Evolutionary conservation across 768 basidiomycete species (phyloP).

Genomic region (Mycena albidolilacea): DNA sequence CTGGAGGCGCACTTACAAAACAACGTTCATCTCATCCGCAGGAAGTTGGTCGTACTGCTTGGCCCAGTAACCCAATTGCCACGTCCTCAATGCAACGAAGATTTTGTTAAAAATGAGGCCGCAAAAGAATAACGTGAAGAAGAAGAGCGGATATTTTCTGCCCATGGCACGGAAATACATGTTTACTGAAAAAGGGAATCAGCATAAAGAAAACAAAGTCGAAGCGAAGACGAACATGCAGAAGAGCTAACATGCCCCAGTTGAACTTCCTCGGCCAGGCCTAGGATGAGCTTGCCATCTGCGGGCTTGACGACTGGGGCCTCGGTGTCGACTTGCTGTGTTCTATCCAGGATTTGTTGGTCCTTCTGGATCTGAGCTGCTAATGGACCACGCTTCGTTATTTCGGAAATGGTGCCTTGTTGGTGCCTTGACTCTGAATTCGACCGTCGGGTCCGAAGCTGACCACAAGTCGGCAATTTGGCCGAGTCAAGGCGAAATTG

Average conservation of each 20-base stretch:
- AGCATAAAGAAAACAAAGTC: background rate
- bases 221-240: conserved; percentile 8
- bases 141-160: conserved; percentile 37
- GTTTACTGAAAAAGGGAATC: conserved; percentile 49
- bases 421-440: conserved; percentile 57
- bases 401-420: too few species aligned
- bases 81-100: conserved; percentile 33
- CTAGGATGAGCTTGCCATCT: conserved; percentile 73
- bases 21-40: conserved; percentile 29
- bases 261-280: conserved; percentile 74
- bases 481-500: conserved; percentile 59
- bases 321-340: conserved; percentile 41
- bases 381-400: conserved; percentile 52
- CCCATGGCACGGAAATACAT: conserved; percentile 41
- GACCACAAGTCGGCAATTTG: conserved; percentile 61
- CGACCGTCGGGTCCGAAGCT: conserved; percentile 60
- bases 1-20: conserved; percentile 18
- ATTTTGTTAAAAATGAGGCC: conserved; percentile 32
- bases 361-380: conserved; percentile 58
- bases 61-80: conserved; percentile 45
- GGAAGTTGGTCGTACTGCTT: conserved; percentile 31
- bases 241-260: conserved; percentile 70
- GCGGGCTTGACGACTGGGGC: conserved; percentile 39
- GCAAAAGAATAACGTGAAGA: conserved; percentile 38
- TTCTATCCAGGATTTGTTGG: conserved; percentile 37